Base-by-base conservation (phyloP, 352 stramenopile species). In the Globisporangium paroecandrum region DNA sequence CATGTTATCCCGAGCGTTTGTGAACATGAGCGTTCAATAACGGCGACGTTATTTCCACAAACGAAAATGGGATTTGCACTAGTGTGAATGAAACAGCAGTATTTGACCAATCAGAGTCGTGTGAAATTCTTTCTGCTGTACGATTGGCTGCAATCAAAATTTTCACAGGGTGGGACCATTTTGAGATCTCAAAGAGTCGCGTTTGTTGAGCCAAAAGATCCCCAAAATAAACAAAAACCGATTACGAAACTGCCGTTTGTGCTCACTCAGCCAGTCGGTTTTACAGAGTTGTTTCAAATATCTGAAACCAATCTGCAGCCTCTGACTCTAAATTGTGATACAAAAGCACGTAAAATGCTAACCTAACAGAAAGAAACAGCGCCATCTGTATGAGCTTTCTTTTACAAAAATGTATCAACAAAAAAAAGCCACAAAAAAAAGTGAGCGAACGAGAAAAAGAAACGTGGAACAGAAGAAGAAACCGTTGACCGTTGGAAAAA, bases 401-500 rank as follows among this genome's bases (percentile, higher is more conserved):
- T 20, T 46, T 46, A 12, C 34, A 9, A 46, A 6, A 20, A 18
- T 46, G 13, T 13, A 47, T 20, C 38, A 49, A 20, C 38, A 13
- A 43, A 4, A 20, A 20, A 8, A 3, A 25, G 46, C 2, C 5
- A 61, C 15, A 54, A 27, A 8, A 62, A n/a, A 34, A 29, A 51
- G 57, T 7, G 34, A 46, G 58, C 13, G 47, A 64, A 51, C 20
- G 43, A 12, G 43, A 32, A 32, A 38, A 36, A 66, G 27, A 59
- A n/a, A 55, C 8, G 20, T 15, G 20, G 24, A 46, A 58, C 38
- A 29, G 43, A 65, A 58, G 27, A 54, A 12, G 51, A 67, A 67
- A 68, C 62, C 13, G 53, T 25, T 24, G 51, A 62, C 62, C 62
- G 62, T 60, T 67, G 49, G 25, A 55, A 58, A 38, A 58, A 6